phyloP scores from a whole-genome alignment of 495 filamentous ascomycete genomes.

The Hyphodiscus hymeniophilus region DNA sequence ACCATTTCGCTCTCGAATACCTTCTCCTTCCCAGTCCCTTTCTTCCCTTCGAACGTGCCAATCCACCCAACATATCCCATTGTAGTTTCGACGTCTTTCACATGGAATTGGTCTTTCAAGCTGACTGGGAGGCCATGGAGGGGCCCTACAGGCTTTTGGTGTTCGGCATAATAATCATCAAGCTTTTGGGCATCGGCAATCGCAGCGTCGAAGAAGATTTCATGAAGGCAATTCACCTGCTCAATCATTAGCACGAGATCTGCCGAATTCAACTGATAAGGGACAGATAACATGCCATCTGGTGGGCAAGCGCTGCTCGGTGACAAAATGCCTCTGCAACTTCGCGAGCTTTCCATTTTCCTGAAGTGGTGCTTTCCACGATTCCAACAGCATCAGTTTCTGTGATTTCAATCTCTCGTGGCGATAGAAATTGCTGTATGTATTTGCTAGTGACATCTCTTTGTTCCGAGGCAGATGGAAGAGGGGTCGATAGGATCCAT shows the following conservation, averaged over 20 bases:
- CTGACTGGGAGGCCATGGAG: constrained; percentile 49
- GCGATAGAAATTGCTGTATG: constrained; percentile 47
- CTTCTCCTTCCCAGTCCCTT: constrained; percentile 29
- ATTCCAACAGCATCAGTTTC: constrained; percentile 45
- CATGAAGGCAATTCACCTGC: constrained; percentile 50
- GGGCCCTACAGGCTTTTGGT: constrained; percentile 27
- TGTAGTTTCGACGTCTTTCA: constrained; percentile 21
- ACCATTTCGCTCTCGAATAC: constrained; percentile 23
- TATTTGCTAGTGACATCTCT: constrained; percentile 55
- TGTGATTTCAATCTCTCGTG: constrained; percentile 49
- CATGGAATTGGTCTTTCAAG: constrained; percentile 47
- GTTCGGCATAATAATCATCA: constrained; percentile 39
- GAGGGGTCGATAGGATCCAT: constrained; percentile 41
- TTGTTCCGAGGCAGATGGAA: constrained; percentile 42
- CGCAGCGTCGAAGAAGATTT: constrained; percentile 60
- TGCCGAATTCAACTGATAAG: neutral
- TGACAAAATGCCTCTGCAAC: constrained; percentile 37
- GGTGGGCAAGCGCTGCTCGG: constrained; percentile 51
- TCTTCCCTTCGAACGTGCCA: constrained; percentile 41
- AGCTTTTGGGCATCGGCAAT: constrained; percentile 46
- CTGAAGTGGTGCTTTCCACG: constrained; percentile 33
- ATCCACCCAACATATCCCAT: constrained; percentile 31
- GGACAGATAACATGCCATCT: constrained; percentile 36
- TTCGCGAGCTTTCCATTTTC: constrained; percentile 26
- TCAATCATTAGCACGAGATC: neutral